Evolutionary conservation across 1,284 basidiomycete genomes (phyloP).

Genomic region (Erythrobasidium hasegawianum): DNA sequence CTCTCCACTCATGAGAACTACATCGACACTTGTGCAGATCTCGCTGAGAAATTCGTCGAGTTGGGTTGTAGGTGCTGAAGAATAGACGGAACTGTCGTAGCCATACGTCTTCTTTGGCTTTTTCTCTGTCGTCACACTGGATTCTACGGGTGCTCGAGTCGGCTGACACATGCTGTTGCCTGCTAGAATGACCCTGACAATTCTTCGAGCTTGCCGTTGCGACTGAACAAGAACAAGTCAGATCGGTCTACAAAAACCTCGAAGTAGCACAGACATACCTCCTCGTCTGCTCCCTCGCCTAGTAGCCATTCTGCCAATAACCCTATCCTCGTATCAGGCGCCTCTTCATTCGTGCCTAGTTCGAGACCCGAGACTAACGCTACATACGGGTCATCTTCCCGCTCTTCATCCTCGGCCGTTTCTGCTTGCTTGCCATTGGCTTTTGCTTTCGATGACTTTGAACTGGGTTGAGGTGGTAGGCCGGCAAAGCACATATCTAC

Average conservation of each 20-base stretch:
- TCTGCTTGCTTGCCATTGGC: conserved; percentile 27
- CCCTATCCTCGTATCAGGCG: conserved; percentile 67
- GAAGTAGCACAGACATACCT: conserved; percentile 49
- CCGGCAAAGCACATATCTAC: conserved; percentile 84
- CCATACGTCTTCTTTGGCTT: conserved; percentile 56
- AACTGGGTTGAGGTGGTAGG: conserved; percentile 60
- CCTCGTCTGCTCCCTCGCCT: conserved; percentile 70
- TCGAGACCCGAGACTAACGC: conserved; percentile 77
- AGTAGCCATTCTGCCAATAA: conserved; percentile 81
- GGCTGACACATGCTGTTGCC: conserved; percentile 74
- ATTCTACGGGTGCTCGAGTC: conserved; percentile 53
- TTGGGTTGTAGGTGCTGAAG: conserved; percentile 66
- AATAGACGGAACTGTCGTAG: conserved; percentile 62
- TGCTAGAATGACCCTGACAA: conserved; percentile 76
- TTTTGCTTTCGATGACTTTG: conserved; percentile 30
- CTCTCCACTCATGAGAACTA: conserved; percentile 31
- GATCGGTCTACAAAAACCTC: too few relatives aligned
- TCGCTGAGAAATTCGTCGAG: conserved; percentile 71
- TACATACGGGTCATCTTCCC: conserved; percentile 65
- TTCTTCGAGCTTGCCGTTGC: conserved; percentile 61
- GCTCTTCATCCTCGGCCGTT: conserved; percentile 48
- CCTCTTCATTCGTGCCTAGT: conserved; percentile 57
- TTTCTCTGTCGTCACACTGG: conserved; percentile 47
- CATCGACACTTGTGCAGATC: conserved; percentile 54
- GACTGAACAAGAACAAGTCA: conserved; percentile 54